phyloP scores from a whole-genome alignment of 768 basidiomycete genomes.

The Suillus placidus region DNA sequence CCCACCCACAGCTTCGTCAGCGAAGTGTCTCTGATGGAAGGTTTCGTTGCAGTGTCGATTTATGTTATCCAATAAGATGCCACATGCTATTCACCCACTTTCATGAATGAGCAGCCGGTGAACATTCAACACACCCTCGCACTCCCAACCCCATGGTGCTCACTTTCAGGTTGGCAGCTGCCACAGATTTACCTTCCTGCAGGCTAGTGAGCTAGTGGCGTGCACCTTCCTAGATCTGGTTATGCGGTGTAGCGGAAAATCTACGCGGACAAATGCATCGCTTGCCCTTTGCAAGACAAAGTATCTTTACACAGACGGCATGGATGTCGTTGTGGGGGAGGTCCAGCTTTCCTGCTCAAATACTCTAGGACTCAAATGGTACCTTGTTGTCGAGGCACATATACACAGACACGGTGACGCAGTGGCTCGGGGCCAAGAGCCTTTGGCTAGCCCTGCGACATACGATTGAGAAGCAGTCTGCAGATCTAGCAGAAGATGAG shows the following conservation, averaged over 20 bases:
- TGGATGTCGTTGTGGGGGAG: not conserved
- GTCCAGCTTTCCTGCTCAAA: not conserved
- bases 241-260: not conserved
- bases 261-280: not conserved
- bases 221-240: not conserved
- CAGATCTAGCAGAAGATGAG: not conserved
- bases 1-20: not conserved
- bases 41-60: not conserved
- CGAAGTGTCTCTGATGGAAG: not conserved
- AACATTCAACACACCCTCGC: not conserved
- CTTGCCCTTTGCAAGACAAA: not conserved
- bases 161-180: not conserved
- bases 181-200: not conserved
- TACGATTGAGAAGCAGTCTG: not conserved
- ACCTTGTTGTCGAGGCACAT: constrained; percentile 13
- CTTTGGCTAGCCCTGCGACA: not conserved
- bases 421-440: not conserved
- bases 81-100: not conserved
- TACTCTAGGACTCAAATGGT: not conserved
- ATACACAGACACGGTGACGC: not conserved
- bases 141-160: not conserved
- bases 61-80: not conserved
- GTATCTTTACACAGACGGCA: not conserved
- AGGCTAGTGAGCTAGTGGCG: not conserved
- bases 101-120: not conserved